These are phyloP conservation scores for Helotiales sp. DNA, from an alignment of 2,329 filamentous ascomycete genomes.

Conservation along the genomic window DNA sequence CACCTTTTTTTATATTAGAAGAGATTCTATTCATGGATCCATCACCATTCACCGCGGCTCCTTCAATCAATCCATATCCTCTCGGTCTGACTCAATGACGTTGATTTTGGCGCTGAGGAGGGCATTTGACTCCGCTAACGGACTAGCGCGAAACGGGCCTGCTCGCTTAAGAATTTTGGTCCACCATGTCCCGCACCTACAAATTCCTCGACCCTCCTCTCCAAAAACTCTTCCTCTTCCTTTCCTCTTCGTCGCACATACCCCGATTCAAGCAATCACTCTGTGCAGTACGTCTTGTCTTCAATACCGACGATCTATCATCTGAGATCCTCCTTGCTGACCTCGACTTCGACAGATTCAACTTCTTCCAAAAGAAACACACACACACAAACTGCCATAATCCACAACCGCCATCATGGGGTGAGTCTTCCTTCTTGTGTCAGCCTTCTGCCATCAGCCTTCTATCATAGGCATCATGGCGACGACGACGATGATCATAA, in stretches of 20 bases:
- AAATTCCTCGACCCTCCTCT: conserved; percentile 2
- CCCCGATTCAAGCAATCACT: conserved; percentile 43
- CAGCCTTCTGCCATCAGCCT: conserved; percentile 20
- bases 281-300: conserved; percentile 40
- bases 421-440: conserved; percentile 33
- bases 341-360: conserved; percentile 35
- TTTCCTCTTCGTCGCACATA: conserved; percentile 34
- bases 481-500: conserved; percentile 25
- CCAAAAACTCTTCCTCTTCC: conserved; percentile 2
- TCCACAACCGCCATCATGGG: conserved; percentile 44
- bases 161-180: conserved; percentile 6
- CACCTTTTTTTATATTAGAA: too few species aligned
- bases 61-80: not conserved
- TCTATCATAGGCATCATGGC: conserved; percentile 30
- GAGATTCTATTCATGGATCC: not conserved
- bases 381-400: conserved; percentile 36
- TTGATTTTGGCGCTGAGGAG: conserved; percentile 1
- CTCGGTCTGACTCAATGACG: not conserved
- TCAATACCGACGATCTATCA: conserved; percentile 11
- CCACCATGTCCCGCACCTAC: not conserved
- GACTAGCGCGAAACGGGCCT: not conserved
- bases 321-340: conserved; percentile 29
- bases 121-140: not conserved
- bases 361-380: conserved; percentile 32
- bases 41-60: not conserved